Evolutionary conservation across 2,329 filamentous ascomycete species (phyloP).

Genomic region (Dryadomyces sulphureus): DNA sequence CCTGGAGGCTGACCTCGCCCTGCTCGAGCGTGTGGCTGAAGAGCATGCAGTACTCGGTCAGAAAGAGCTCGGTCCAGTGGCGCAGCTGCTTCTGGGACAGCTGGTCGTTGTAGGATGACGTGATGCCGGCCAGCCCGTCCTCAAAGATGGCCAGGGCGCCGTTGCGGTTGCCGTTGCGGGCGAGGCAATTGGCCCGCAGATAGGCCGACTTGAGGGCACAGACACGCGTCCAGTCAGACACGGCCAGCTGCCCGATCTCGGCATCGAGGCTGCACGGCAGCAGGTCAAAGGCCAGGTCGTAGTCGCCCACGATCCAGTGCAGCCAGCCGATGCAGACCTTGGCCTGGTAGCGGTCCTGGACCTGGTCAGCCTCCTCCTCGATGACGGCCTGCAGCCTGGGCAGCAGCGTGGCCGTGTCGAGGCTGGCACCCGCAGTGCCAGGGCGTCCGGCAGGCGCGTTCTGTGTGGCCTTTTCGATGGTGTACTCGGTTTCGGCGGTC

Average conservation of each 20-base stretch:
- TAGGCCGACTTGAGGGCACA: slow-evolving; percentile 69
- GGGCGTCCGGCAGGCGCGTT: slow-evolving; percentile 25
- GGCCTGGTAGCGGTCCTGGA: slow-evolving; percentile 59
- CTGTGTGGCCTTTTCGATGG: slow-evolving; percentile 41
- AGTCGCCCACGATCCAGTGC: slow-evolving; percentile 63
- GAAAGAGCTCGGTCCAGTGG: slow-evolving; percentile 64
- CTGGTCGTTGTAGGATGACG: slow-evolving; percentile 33
- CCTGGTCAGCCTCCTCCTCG: slow-evolving; percentile 36
- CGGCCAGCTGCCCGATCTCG: slow-evolving; percentile 34
- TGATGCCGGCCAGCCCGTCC: slow-evolving; percentile 49
- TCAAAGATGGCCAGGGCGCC: slow-evolving; percentile 55
- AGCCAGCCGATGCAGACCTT: slow-evolving; percentile 74
- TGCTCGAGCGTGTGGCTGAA: slow-evolving; percentile 43
- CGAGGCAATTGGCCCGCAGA: slow-evolving; percentile 53
- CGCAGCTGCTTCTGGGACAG: slow-evolving; percentile 49
- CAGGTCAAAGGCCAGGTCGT: slow-evolving; percentile 40
- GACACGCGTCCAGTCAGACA: slow-evolving; percentile 65
- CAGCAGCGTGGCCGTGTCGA: slow-evolving; percentile 29
- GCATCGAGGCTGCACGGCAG: slow-evolving; percentile 48
- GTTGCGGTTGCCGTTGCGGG: slow-evolving; percentile 28
- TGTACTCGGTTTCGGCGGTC: slow-evolving; percentile 54
- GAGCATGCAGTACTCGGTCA: slow-evolving; percentile 62
- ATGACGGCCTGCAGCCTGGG: slow-evolving; percentile 41
- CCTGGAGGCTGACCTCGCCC: slow-evolving; percentile 32
- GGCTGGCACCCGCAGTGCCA: slow-evolving; percentile 25